A percentile compares a stretch with the other conserved stretches of the same genome.
These are phyloP conservation scores for Cicer arietinum DNA, from an alignment of 306 rosid genomes.

Conservation along the genomic window DNA sequence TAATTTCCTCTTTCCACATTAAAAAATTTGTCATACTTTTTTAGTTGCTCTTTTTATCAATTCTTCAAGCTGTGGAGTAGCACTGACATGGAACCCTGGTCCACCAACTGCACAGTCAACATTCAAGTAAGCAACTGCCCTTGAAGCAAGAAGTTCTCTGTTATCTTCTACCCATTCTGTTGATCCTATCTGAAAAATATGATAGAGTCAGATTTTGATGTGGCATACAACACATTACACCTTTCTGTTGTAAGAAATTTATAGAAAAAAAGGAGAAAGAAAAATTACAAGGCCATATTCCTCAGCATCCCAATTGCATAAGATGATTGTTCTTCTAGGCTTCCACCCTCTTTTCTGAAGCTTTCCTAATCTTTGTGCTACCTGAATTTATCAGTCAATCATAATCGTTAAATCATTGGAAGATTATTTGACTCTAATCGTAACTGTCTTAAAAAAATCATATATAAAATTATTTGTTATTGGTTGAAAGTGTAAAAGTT, in stretches of 20 bases:
- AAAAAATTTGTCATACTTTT: slow-evolving; percentile 50
- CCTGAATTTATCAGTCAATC: slow-evolving; percentile 39
- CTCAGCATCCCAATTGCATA: slow-evolving; percentile 89
- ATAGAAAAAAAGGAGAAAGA: slow-evolving; percentile 27
- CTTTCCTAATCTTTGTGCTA: slow-evolving; percentile 67
- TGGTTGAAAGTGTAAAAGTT: background rate
- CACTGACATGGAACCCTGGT: slow-evolving; percentile 55
- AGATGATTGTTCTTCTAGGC: slow-evolving; percentile 73
- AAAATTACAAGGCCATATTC: slow-evolving; percentile 72
- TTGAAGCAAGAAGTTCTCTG: slow-evolving; percentile 71
- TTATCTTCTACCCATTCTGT: slow-evolving; percentile 89
- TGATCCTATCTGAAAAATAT: slow-evolving; percentile 65
- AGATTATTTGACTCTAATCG: background rate
- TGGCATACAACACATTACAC: no score
- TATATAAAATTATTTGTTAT: background rate
- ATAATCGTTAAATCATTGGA: background rate
- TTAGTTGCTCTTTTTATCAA: slow-evolving; percentile 66
- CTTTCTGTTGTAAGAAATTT: background rate
- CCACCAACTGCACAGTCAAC: slow-evolving; percentile 64
- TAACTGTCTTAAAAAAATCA: background rate
- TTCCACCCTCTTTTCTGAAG: slow-evolving; percentile 72
- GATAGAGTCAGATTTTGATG: slow-evolving; percentile 27
- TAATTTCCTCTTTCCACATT: no score
- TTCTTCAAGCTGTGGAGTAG: slow-evolving; percentile 86
- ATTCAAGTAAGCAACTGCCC: slow-evolving; percentile 78